Base-by-base conservation (phyloP, 2,329 filamentous ascomycete genomes). In the Eutypa lata region DNA sequence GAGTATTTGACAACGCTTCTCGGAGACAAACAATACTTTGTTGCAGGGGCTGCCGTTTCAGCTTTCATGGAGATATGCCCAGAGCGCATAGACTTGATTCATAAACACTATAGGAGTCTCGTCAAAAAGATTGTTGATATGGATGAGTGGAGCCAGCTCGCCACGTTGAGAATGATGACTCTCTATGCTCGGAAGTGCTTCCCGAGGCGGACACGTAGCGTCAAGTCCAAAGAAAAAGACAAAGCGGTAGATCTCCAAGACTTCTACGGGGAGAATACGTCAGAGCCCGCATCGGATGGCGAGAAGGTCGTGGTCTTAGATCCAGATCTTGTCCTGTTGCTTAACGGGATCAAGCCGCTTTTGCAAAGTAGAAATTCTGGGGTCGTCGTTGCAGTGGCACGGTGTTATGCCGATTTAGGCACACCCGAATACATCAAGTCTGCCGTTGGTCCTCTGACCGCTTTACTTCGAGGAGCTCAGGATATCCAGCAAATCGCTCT, bases 101-200 rank as follows among this genome's bases (percentile, higher is more conserved):
- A 99, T 71, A 86, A 88, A 59, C 89, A 96, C 67, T 99, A 97
- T 72, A 84, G 90, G 48, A 79, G 83, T 35, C 75, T 99, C 57
- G 86, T 96, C 57, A 90, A 86, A 69, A 96, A 97, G 76, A 75
- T 97, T 49, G 91, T 97, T 22, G 94, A 99, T 68, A 99, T 99
- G 94, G 94, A 99, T 66, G 94, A 99, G 73, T 99, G 94, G 94
- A 89, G 91, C 42, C 94, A 99, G 72, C 71, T 97, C 50, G 88
- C 91, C 2, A 89, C 89, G 2, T 68, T 99, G 61, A 82, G 86
- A 38, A 76, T 99, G 58, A 87, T 97, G 83, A 87, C 89, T 1
- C 76, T 86, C 21, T 99, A 99, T 69, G 86, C 90, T 2, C 84
- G 94, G 51, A 89, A 83, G 66, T 97, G 91, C 69, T 99, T 99